Evolutionary conservation across 495 filamentous ascomycete species (phyloP), one percentile per base, ranked within the genome.

Genomic region (Podospora sp.): DNA sequence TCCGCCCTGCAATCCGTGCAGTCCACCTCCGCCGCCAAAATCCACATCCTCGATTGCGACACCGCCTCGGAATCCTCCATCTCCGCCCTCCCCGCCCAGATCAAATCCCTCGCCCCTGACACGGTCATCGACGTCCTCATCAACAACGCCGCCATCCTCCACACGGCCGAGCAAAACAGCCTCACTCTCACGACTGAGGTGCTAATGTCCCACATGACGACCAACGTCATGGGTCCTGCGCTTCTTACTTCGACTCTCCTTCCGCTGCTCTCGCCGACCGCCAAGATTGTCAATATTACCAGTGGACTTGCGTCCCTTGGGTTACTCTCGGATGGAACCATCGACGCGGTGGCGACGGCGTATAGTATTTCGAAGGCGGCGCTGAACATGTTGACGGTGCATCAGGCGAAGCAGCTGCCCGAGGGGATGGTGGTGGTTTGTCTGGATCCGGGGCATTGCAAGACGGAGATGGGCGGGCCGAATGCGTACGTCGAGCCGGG

Each of bases 381-480:
- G 51, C 21, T 81, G 26, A 80, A 81, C 58, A 76, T 76, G 71
- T 67, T 81, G 61, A 79, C 71, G 11, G 66, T 76, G 35, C 79
- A 81, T 65, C 77, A 80, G 66, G 72, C 77, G 56, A 56, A 33
- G 21, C 73, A 77, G 35, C 27, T 79, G n/a, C 53, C 65, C 21
- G 53, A 72, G 49, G 79, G 81, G 11, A 75, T 85, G 11, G 71
- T 80, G 53, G 80, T 82, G 0, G 78, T 85, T 16, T 77, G 79
- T 3, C 75, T 88, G 65, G 81, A 85, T 73, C 87, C 87, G n/a
- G 87, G 87, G 6, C 87, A 86, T 84, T 84, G 87, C 33, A 73
- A 81, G 62, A 89, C 86, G 1, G 86, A 85, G 75, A 86, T 88
- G 84, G 86, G 86, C 6, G 84, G 85, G 3, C 57, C 52, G 24